Evolutionary conservation across 2,329 filamentous ascomycete species (phyloP).

Genomic region (Bimuria novae-zelandiae): DNA sequence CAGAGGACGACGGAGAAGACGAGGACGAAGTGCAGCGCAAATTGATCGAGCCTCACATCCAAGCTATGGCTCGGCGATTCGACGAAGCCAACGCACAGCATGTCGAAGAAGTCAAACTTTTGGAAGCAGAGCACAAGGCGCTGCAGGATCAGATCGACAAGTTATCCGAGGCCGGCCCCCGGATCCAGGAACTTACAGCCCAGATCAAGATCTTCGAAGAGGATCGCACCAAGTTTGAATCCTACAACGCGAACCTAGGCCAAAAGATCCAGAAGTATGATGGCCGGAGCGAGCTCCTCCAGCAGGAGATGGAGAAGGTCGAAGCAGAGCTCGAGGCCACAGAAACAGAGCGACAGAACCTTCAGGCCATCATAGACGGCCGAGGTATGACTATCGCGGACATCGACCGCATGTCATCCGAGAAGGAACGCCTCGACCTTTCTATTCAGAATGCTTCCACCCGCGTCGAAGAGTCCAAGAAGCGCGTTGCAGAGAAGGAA

Average conservation of each 20-base stretch:
- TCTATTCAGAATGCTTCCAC: slow-evolving; percentile 77
- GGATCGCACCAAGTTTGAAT: slow-evolving; percentile 92
- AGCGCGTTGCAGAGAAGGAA: slow-evolving; percentile 82
- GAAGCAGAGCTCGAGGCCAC: slow-evolving; percentile 81
- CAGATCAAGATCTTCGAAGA: slow-evolving; percentile 93
- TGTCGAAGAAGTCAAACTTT: slow-evolving; percentile 77
- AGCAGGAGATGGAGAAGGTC: slow-evolving; percentile 82
- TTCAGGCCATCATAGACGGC: slow-evolving; percentile 87
- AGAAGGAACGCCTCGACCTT: slow-evolving; percentile 90
- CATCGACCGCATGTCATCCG: slow-evolving; percentile 98
- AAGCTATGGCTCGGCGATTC: slow-evolving; percentile 86
- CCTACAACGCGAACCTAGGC: slow-evolving; percentile 85
- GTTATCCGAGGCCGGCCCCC: slow-evolving; percentile 82
- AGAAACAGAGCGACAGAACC: slow-evolving; percentile 76
- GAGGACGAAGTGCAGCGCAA: slow-evolving; percentile 73
- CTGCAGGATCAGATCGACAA: slow-evolving; percentile 87
- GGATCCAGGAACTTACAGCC: slow-evolving; percentile 82
- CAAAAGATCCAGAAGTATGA: slow-evolving; percentile 90
- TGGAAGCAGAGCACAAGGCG: slow-evolving; percentile 84
- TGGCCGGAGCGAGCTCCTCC: slow-evolving; percentile 76
- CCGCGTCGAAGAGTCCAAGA: slow-evolving; percentile 83
- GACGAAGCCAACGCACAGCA: slow-evolving; percentile 84
- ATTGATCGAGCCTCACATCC: slow-evolving; percentile 80
- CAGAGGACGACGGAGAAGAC: slow-evolving; percentile 76
- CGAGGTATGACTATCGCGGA: slow-evolving; percentile 97